Conservation (phyloP, 108 stramenopile species). For the Discostella stelligeroides region DNA sequence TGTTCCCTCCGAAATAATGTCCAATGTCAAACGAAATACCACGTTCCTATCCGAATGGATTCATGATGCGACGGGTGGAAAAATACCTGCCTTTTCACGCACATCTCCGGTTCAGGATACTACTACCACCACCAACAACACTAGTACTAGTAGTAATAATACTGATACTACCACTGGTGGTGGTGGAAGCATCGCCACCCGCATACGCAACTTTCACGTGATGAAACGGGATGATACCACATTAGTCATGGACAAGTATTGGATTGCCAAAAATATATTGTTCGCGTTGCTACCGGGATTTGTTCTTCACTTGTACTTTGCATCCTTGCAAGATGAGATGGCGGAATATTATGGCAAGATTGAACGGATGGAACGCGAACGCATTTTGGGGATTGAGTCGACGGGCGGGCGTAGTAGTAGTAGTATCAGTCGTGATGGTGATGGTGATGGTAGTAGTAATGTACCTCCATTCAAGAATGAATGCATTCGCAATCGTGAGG, state of each 20-base stretch:
- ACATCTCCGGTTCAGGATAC: not conserved
- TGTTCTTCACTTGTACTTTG: conserved; percentile 18
- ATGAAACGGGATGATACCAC: conserved; percentile 18
- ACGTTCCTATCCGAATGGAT: conserved; percentile 24
- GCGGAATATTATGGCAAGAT: conserved; percentile 28
- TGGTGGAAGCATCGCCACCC: conserved; percentile 20
- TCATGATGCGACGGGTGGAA: conserved; percentile 29
- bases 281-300: conserved; percentile 34
- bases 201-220: conserved; percentile 32
- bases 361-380: conserved; percentile 28
- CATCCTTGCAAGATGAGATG: conserved; percentile 42
- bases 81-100: conserved; percentile 28
- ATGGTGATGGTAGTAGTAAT: not conserved
- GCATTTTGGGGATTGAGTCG: conserved; percentile 33
- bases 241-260: conserved; percentile 37
- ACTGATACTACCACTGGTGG: not conserved
- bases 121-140: too few relatives aligned
- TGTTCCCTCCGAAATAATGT: conserved; percentile 25
- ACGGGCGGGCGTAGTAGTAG: not conserved
- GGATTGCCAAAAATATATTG: conserved; percentile 39
- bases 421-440: too few relatives aligned
- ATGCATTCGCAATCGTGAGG: not conserved
- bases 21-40: conserved; percentile 29
- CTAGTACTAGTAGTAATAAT: not conserved
- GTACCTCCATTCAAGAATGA: not conserved